A percentile compares a stretch with the other conserved stretches of the same genome.
These are phyloP conservation scores for Tremella fuciformis DNA, from an alignment of 768 basidiomycete species.

Conservation along the genomic window DNA sequence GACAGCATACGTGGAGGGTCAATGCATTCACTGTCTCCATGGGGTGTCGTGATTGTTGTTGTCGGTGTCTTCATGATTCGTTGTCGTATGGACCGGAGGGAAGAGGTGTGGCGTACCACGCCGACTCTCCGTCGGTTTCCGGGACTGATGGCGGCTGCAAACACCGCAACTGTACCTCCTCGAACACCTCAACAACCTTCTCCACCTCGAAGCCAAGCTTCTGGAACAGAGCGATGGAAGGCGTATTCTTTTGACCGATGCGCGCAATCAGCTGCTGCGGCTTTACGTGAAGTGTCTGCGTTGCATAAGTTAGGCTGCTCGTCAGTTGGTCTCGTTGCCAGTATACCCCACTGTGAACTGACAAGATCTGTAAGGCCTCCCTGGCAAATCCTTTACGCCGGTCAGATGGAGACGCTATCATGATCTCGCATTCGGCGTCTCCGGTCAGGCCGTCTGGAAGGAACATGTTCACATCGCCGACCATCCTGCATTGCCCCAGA, in stretches of 20 bases:
- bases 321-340: slow-evolving; percentile 42
- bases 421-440: slow-evolving; percentile 83
- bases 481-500: slow-evolving; percentile 61
- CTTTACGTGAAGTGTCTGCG: slow-evolving; percentile 52
- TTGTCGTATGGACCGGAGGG: background rate
- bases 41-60: background rate
- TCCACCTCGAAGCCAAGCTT: slow-evolving; percentile 71
- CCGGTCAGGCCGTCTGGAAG: slow-evolving; percentile 62
- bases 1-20: background rate
- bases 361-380: slow-evolving; percentile 43
- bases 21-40: background rate
- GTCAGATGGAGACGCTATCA: slow-evolving; percentile 71
- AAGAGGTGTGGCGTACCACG: background rate
- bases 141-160: background rate
- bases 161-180: slow-evolving; percentile 76
- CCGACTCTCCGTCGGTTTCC: background rate
- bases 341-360: background rate
- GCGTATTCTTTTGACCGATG: slow-evolving; percentile 66
- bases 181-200: slow-evolving; percentile 69
- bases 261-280: slow-evolving; percentile 61
- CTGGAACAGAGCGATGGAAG: slow-evolving; percentile 71
- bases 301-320: slow-evolving; percentile 56
- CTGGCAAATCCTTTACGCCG: slow-evolving; percentile 61
- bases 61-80: background rate
- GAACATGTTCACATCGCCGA: slow-evolving; percentile 92